Evolutionary conservation across 2,329 filamentous ascomycete genomes (phyloP), one percentile per base, ranked within the genome.

Genomic region (Hymenoscyphus infarciens): DNA sequence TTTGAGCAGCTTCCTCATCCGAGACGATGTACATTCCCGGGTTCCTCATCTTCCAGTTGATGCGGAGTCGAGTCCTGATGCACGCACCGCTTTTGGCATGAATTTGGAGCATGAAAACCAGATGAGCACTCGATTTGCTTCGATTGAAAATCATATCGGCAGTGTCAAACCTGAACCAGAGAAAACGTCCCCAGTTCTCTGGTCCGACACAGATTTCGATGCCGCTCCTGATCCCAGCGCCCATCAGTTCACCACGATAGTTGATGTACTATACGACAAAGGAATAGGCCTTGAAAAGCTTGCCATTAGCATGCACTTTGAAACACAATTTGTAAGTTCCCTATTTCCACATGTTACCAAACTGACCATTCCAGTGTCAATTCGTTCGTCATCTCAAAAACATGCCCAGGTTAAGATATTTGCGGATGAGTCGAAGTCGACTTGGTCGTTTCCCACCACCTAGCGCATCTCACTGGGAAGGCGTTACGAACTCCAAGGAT

Each of bases 241-340:
- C 27, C 2, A 15, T 8, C 16, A 29, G 16, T 31, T 22, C 13
- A 60, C 61, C 6, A 60, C 59, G 11, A 56, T 67, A 25, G 33
- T 67, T 1, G 63, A 65, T 45, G 55, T 52, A 19, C 55, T 67
- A 27, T 29, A 57, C 31, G 60, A 62, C 31, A 53, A 56, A 11
- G 61, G 63, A 38, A 10, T 7, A 5, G 49, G 59, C 16, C 59
- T 67, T 11, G 56, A 55, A 22, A 29, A 55, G 15, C 64, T 66
- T 52, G 59, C 38, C 15, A 35, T 66, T 16, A 57, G 52, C 27
- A 45, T 66, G 2, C 57, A 63, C 16, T 39, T 64, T 39, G 58
- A 63, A 39, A 61, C 42, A 7, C 62, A 64, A 55, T 66, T 61
- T 60, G 64, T 66, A 38, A 42, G 55, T 61, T 11, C 45, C 29